Evolutionary conservation across 2,329 filamentous ascomycete genomes (phyloP).

Genomic region (Colletotrichum coccodes): DNA sequence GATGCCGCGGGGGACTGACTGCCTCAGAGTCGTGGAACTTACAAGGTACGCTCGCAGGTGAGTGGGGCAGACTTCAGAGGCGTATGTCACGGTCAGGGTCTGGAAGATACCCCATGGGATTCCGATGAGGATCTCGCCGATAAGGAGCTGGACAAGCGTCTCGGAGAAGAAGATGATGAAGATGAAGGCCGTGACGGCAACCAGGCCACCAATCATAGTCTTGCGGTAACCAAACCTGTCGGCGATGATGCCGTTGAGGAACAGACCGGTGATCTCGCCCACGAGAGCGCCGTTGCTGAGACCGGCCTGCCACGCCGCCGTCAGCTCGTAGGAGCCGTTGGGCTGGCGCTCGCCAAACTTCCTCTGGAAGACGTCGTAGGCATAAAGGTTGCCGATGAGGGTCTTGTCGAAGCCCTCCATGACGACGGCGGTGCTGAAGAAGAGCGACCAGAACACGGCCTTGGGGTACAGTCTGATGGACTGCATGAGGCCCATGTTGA

Average conservation of each 20-base stretch:
- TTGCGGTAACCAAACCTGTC: slow-evolving; percentile 58
- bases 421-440: slow-evolving; percentile 53
- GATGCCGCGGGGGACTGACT: no score
- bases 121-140: slow-evolving; percentile 57
- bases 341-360: slow-evolving; percentile 49
- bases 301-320: slow-evolving; percentile 60
- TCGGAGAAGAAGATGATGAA: slow-evolving; percentile 60
- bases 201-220: slow-evolving; percentile 56
- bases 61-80: slow-evolving; percentile 56
- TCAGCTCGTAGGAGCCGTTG: slow-evolving; percentile 55
- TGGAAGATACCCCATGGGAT: slow-evolving; percentile 59
- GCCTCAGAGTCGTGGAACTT: slow-evolving; percentile 41
- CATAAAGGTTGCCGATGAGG: slow-evolving; percentile 30
- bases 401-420: slow-evolving; percentile 45
- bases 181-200: slow-evolving; percentile 53
- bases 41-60: slow-evolving; percentile 59
- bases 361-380: slow-evolving; percentile 43
- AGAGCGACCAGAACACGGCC: slow-evolving; percentile 53
- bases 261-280: slow-evolving; percentile 61
- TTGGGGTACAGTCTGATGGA: slow-evolving; percentile 55
- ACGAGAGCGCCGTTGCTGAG: slow-evolving; percentile 58
- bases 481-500: slow-evolving; percentile 46
- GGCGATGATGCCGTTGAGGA: slow-evolving; percentile 58
- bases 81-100: slow-evolving; percentile 58
- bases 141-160: slow-evolving; percentile 51